phyloP scores from a whole-genome alignment of 2,329 filamentous ascomycete species.

The Fusarium metavorans region DNA sequence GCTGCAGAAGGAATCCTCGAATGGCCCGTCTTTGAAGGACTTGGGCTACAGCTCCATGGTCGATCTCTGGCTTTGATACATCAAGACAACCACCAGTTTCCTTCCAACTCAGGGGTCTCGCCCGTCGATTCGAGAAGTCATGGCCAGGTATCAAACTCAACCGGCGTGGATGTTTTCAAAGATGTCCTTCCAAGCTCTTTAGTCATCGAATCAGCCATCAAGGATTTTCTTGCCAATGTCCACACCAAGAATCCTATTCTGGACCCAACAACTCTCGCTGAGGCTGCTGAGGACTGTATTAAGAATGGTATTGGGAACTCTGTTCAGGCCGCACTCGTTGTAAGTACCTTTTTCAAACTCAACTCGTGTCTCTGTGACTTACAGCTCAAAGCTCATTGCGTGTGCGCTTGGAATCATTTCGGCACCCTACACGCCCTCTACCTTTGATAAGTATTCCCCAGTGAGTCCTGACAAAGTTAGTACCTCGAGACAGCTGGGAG shows the following conservation, averaged over 20 bases:
- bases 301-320: not conserved
- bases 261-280: not conserved
- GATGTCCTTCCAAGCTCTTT: not conserved
- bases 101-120: not conserved
- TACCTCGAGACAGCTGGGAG: not conserved
- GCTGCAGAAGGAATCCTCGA: not conserved
- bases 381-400: not conserved
- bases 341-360: not conserved
- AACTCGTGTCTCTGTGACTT: not conserved
- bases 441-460: not conserved
- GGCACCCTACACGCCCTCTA: not conserved
- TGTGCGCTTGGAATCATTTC: constrained; percentile 1
- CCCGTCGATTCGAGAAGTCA: not conserved
- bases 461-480: not conserved
- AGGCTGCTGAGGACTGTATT: not conserved
- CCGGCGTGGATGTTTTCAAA: not conserved
- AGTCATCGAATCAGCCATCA: not conserved
- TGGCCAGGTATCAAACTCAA: not conserved
- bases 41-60: not conserved
- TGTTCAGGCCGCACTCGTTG: not conserved
- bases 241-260: not conserved
- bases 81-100: not conserved
- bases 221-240: not conserved
- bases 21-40: not conserved
- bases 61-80: not conserved